Conservation (phyloP, 2,329 filamentous ascomycete genomes). For the Cephalotrichum gorgonifer region DNA sequence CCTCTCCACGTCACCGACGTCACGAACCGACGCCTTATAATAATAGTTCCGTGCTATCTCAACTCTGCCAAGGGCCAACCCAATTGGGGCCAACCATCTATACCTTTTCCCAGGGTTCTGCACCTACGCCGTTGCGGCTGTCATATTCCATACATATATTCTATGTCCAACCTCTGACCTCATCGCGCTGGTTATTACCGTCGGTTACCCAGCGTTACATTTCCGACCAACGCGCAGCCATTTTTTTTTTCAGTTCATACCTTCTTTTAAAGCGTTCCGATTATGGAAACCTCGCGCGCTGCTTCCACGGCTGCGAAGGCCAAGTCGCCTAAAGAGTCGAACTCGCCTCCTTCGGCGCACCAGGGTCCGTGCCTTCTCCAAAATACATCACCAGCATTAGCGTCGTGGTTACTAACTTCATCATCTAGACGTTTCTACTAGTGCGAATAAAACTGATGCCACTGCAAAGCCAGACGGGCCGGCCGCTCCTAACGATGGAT, state of each 20-base stretch:
- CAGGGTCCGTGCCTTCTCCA: slow-evolving; percentile 26
- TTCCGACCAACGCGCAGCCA: slow-evolving; percentile 15
- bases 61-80: background rate
- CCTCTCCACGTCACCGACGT: slow-evolving; percentile 1
- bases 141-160: background rate
- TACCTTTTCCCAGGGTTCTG: background rate
- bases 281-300: slow-evolving; percentile 36
- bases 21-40: background rate
- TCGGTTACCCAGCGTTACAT: background rate
- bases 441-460: slow-evolving; percentile 33
- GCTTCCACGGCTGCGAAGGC: slow-evolving; percentile 29
- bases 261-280: slow-evolving; percentile 31
- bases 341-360: slow-evolving; percentile 26
- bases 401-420: slow-evolving; percentile 12
- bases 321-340: slow-evolving; percentile 37
- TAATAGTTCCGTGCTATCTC: background rate
- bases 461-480: slow-evolving; percentile 36
- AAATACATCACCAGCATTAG: slow-evolving; percentile 3
- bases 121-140: background rate
- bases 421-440: slow-evolving; percentile 28
- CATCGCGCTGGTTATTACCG: slow-evolving; percentile 17
- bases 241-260: slow-evolving; percentile 11
- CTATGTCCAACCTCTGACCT: slow-evolving; percentile 25
- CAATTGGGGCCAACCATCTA: background rate
- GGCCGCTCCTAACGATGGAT: slow-evolving; percentile 42